These are phyloP conservation scores for Yamadazyma oceani DNA, from an alignment of 1,139 yeast genomes.

Conservation along the genomic window DNA sequence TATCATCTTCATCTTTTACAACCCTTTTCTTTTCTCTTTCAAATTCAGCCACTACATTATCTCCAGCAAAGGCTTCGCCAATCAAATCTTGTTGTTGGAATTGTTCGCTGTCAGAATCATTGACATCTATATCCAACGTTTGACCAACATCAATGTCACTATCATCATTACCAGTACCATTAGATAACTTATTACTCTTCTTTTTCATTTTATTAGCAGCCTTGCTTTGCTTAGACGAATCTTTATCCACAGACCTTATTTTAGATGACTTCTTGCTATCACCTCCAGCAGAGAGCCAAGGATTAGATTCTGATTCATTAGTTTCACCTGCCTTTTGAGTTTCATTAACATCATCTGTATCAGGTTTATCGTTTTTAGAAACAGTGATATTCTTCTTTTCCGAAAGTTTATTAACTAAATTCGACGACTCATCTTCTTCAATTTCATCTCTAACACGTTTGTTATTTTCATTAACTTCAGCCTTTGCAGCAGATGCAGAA, in stretches of 20 bases:
- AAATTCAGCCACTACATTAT: constrained; percentile 82
- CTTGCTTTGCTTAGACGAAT: constrained; percentile 56
- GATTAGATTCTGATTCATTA: constrained; percentile 46
- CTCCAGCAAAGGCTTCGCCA: constrained; percentile 95
- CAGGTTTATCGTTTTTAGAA: not conserved
- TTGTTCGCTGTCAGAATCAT: constrained; percentile 41
- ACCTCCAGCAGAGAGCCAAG: constrained; percentile 61
- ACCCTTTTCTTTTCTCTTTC: constrained; percentile 68
- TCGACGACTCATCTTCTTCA: constrained; percentile 54
- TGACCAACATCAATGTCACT: constrained; percentile 49
- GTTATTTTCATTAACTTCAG: constrained; percentile 43
- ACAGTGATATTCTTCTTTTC: constrained; percentile 21
- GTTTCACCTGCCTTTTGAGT: constrained; percentile 10
- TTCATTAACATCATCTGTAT: no score
- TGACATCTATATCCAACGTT: constrained; percentile 40
- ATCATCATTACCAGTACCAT: constrained; percentile 27
- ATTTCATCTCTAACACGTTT: constrained; percentile 47
- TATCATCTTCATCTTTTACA: constrained; percentile 80
- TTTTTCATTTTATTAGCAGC: constrained; percentile 53
- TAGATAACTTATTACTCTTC: constrained; percentile 38
- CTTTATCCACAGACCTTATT: constrained; percentile 54
- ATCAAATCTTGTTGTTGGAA: constrained; percentile 83
- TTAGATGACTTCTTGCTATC: constrained; percentile 51
- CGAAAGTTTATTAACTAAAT: constrained; percentile 41
- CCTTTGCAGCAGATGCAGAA: constrained; percentile 47